These are phyloP conservation scores for Ophiosphaerella narmari DNA, from an alignment of 2,329 filamentous ascomycete species.

Conservation along the genomic window DNA sequence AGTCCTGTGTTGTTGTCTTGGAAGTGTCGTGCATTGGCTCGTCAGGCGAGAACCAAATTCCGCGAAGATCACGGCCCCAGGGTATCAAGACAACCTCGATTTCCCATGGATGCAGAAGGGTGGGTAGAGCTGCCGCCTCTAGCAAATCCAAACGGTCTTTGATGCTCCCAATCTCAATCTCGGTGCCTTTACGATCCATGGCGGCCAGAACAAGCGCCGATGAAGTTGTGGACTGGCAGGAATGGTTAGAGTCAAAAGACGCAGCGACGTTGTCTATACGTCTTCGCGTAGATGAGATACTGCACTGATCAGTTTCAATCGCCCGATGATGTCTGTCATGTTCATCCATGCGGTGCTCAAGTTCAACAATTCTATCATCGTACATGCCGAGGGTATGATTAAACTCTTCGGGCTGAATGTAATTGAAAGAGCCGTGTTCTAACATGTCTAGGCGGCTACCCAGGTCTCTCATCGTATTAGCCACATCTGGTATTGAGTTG, in stretches of 20 bases:
- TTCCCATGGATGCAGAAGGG: conserved; percentile 68
- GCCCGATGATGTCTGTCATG: conserved; percentile 43
- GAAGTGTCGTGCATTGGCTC: conserved; percentile 46
- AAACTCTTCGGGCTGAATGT: conserved; percentile 69
- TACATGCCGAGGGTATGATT: conserved; percentile 68
- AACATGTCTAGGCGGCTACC: conserved; percentile 69
- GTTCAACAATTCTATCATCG: conserved; percentile 70
- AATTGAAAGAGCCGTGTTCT: conserved; percentile 72
- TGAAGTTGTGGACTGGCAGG: conserved; percentile 44
- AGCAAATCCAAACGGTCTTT: conserved; percentile 58
- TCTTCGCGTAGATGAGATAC: conserved; percentile 29
- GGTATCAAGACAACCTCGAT: conserved; percentile 78
- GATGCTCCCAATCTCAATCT: conserved; percentile 52
- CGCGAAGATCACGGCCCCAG: conserved; percentile 62
- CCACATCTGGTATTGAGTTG: conserved; percentile 45
- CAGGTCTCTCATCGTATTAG: conserved; percentile 62
- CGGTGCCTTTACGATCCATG: conserved; percentile 46
- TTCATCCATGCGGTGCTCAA: conserved; percentile 61
- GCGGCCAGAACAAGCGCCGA: conserved; percentile 42
- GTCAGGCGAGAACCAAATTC: conserved; percentile 57
- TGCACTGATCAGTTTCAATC: conserved; percentile 37
- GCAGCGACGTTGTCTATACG: conserved; percentile 38
- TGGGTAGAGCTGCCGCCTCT: conserved; percentile 64
- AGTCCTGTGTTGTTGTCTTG: conserved; percentile 45
- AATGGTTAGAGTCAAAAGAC: conserved; percentile 50